Base-by-base conservation (phyloP, 768 basidiomycete species). In the Lentinula boryana region DNA sequence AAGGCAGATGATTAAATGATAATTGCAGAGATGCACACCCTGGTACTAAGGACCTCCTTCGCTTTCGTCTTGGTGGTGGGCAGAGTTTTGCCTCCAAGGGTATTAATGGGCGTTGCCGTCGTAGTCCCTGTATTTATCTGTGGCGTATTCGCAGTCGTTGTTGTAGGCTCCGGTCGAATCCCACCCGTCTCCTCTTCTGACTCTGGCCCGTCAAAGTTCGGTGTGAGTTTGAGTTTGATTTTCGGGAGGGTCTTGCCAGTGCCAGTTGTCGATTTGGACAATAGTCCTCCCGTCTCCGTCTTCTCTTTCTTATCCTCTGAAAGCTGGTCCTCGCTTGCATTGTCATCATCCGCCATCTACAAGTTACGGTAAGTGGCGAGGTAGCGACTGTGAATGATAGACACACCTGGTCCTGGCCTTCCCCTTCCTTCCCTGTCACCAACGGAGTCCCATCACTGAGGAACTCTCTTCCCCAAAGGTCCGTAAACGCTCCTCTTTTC, bases 201-300 rank as follows among this genome's bases (percentile, higher is more conserved):
- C 16, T 58, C 57, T 12, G 57, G 57, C 32, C 46, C 57, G 33
- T 58, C 57, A 44, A 48, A 58, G n/a, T 50, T 50, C 1, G 44
- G 44, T 27, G 36, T 36, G 31, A 58, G 4, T 40, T 58, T 58
- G 43, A 58, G 57, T 18, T 50, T 58, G 44, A 58, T 58, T 32
- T 58, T 58, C 5, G 57, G 56, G 5, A 58, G 57, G 5, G 57
- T 58, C 36, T 58, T 58, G 16, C 32, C 56, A 18, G 44, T 58
- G 36, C 36, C 36, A 38, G 36, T 13, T 40, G 43, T 32, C 31
- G 52, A 5, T 27, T 15, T 12, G 27, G n/a, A 58, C 41, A 41
- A 27, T 15, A 32, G 32, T 33, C 4, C 18, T n/a, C 5, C 46
- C 32, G 23, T 35, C 9, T 21, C 12, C n/a, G 46, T 18, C 5